Evolutionary conservation across 805 yeast species (phyloP).

Genomic region (Candida succiphila): DNA sequence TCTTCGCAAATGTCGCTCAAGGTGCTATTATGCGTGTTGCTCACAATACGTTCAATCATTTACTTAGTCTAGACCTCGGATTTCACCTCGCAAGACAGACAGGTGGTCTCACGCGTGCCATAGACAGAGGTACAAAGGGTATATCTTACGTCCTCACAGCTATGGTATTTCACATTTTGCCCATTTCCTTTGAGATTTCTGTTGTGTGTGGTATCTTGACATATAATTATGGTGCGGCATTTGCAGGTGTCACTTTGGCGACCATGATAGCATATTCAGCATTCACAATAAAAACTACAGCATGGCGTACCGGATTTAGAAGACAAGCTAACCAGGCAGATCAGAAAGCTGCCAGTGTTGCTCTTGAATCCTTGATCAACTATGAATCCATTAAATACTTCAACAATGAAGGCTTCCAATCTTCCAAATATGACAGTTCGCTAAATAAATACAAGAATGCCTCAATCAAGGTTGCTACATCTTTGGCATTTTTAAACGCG

Average conservation of each 20-base stretch:
- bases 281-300: slow-evolving; percentile 85
- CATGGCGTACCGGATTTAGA: slow-evolving; percentile 93
- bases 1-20: slow-evolving; percentile 93
- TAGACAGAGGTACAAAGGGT: slow-evolving; percentile 97
- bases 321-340: slow-evolving; percentile 88
- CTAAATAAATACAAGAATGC: slow-evolving; percentile 65
- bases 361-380: slow-evolving; percentile 87
- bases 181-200: slow-evolving; percentile 83
- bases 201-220: slow-evolving; percentile 91
- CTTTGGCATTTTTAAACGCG: slow-evolving; percentile 66
- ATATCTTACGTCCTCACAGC: slow-evolving; percentile 87
- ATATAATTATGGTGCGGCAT: slow-evolving; percentile 80
- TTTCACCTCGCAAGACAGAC: slow-evolving; percentile 91
- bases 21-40: slow-evolving; percentile 89
- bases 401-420: slow-evolving; percentile 79
- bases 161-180: slow-evolving; percentile 95
- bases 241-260: slow-evolving; percentile 78
- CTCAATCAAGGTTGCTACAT: slow-evolving; percentile 74
- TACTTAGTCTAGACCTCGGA: slow-evolving; percentile 74
- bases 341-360: slow-evolving; percentile 90
- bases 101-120: slow-evolving; percentile 93
- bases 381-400: slow-evolving; percentile 92
- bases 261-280: slow-evolving; percentile 86
- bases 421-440: slow-evolving; percentile 68
- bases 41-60: slow-evolving; percentile 72